Evolutionary conservation across 108 stramenopile genomes (phyloP), one percentile per base, ranked within the genome.

Genomic region (Skeletonema tropicum): DNA sequence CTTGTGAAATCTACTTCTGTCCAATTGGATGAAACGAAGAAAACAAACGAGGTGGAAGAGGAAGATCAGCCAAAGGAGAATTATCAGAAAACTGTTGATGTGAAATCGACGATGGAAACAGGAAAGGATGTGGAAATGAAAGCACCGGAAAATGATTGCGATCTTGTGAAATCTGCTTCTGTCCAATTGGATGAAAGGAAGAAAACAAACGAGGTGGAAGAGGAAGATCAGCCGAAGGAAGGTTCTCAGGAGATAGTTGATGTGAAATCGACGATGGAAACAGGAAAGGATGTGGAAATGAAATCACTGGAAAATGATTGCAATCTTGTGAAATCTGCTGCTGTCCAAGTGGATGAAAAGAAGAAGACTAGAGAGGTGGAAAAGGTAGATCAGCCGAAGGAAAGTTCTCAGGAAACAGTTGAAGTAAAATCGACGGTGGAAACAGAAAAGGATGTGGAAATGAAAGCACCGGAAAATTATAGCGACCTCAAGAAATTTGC

Each of bases 401-500:
- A 61, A 7, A 0, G 9, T 32, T 36, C 60, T 31, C 60, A 61
- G n/a, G 23, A 61, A 17, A 49, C 48, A 8, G 15, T 61, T 19
- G 60, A n/a, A 17, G 30, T 61, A 6, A 35, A 61, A 36, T 5
- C 23, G 35, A 35, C 60, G 31, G 32, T n/a, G n/a, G 8, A 0
- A 32, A 7, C 25, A 35, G 60, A 1, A 3, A 35, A 31, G 26
- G 23, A 35, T n/a, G 36, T 36, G 60, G 35, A 61, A 17, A 31
- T 17, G 60, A 21, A 61, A 61, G 60, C n/a, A 61, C 6, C 60
- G 60, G n/a, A 61, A 61, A 61, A 61, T 61, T 6, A n/a, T 31
- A 6, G 30, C 60, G 36, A 61, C 14, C 23, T n/a, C 9, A 30
- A 6, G 15, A 31, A 61, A 36, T 11, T n/a, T 58, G 26, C 15